Base-by-base conservation (phyloP, 352 stramenopile genomes). In the Lagenidium giganteum region DNA sequence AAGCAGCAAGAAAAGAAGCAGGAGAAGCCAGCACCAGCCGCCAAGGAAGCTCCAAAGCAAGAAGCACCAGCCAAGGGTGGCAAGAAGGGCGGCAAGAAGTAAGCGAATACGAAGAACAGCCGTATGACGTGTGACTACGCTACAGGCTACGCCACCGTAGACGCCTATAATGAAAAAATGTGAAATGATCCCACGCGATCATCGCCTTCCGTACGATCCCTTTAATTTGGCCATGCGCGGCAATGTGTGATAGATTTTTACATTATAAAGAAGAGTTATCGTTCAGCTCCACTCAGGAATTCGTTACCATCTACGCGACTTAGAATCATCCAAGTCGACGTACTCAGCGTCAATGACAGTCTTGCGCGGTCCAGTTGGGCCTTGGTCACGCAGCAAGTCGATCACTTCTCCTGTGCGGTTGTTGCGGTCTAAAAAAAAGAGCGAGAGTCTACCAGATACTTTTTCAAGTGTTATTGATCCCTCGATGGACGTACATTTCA, bases 331-430 rank as follows among this genome's bases (percentile, higher is more conserved):
- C 4, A 83, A 33, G 14, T 89, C 71, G 17, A 87, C 70, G 36
- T 84, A 89, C 41, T 89, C 77, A 20, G 77, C 77, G 47, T 89
- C 77, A 7, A 89, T 63, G 20, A 89, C 51, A 8, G 58, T 83
- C 64, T 83, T 86, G 18, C 62, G 54, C 23, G 47, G 47, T 0
- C 66, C 60, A 8, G 55, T 35, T 4, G 55, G 25, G 3, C 57
- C 60, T 20, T 51, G 46, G 42, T 83, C 68, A 17, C 65, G 70
- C 42, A 89, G 42, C 28, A 89, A 45, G 59, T 89, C 77, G 14
- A 87, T 83, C 39, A 76, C 58, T 39, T 87, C 60, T 16, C 73
- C 71, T 2, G 71, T 83, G 36, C 61, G 55, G 20, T 49, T 42
- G 30, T 87, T 84, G 42, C 47, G 67, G 46, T 83, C 76, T 89